Conservation (phyloP, 352 stramenopile species). For the Globisporangium middletonii region DNA sequence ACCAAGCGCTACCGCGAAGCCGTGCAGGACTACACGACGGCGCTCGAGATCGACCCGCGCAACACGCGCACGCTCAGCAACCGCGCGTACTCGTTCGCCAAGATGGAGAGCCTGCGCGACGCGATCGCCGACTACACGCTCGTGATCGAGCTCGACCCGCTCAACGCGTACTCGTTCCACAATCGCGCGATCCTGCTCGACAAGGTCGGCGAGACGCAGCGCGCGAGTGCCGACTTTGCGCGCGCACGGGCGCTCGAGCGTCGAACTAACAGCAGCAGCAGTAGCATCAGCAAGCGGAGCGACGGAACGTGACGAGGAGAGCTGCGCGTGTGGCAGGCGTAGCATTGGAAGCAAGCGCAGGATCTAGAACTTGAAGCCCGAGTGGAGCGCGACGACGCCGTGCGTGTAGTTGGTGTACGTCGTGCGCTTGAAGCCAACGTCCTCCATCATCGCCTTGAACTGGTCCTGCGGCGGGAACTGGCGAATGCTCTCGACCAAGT, state of each 20-base stretch:
- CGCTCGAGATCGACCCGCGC: constrained; percentile 58
- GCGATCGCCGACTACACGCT: constrained; percentile 73
- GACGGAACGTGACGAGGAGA: neutral
- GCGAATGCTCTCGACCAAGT: constrained; percentile 99
- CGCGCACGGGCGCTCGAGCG: constrained; percentile 12
- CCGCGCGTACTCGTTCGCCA: constrained; percentile 79
- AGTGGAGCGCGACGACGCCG: constrained; percentile 96
- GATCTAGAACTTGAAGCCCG: constrained; percentile 91
- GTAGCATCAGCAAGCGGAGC: neutral
- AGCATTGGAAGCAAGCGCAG: neutral
- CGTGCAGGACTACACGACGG: constrained; percentile 69
- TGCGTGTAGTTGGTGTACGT: constrained; percentile 96
- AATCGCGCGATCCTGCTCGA: constrained; percentile 81
- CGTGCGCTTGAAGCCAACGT: constrained; percentile 91
- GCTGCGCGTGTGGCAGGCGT: neutral
- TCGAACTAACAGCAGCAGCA: neutral
- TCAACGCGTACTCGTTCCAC: constrained; percentile 80
- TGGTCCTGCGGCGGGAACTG: constrained; percentile 97
- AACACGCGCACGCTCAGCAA: constrained; percentile 84
- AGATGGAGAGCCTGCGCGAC: constrained; percentile 60
- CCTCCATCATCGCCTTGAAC: constrained; percentile 92
- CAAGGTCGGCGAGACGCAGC: constrained; percentile 44
- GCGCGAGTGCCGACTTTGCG: constrained; percentile 36
- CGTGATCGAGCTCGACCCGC: constrained; percentile 61
- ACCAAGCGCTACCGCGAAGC: constrained; percentile 55